These are phyloP conservation scores for Malus hybrid DNA, from an alignment of 331 rosid genomes.

Conservation along the genomic window DNA sequence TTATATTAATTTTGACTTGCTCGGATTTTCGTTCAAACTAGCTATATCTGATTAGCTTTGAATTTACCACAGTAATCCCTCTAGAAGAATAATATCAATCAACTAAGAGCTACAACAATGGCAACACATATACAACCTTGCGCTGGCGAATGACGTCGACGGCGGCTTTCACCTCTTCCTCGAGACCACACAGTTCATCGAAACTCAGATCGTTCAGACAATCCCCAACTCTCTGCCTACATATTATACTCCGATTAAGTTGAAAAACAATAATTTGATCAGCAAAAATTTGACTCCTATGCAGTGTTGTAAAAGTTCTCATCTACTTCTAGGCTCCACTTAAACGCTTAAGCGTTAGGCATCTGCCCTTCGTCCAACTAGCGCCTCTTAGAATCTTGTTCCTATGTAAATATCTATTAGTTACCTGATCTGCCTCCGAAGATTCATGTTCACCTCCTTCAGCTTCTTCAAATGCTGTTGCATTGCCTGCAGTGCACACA, in stretches of 20 bases:
- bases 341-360: too few species aligned
- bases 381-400: too few species aligned
- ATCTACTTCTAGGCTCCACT: too few species aligned
- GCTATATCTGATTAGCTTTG: too few species aligned
- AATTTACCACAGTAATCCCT: too few species aligned
- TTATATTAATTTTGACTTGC: too few species aligned
- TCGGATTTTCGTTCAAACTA: too few species aligned
- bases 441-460: conserved; percentile 55
- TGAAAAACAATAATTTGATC: neutral
- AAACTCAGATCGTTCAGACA: conserved; percentile 47
- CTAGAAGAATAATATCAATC: too few species aligned
- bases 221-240: conserved; percentile 76
- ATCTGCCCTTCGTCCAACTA: too few species aligned
- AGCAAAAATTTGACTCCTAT: too few species aligned
- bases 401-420: too few species aligned
- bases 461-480: conserved; percentile 56
- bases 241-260: neutral
- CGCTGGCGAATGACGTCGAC: conserved; percentile 51
- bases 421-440: conserved; percentile 69
- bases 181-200: conserved; percentile 46
- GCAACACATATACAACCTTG: conserved; percentile 31
- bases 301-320: too few species aligned
- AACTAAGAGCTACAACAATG: neutral
- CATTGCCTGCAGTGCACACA: conserved; percentile 39
- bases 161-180: conserved; percentile 57